Evolutionary conservation across 768 basidiomycete genomes (phyloP), one percentile per base, ranked within the genome.

Genomic region (Tulasnella sp.): DNA sequence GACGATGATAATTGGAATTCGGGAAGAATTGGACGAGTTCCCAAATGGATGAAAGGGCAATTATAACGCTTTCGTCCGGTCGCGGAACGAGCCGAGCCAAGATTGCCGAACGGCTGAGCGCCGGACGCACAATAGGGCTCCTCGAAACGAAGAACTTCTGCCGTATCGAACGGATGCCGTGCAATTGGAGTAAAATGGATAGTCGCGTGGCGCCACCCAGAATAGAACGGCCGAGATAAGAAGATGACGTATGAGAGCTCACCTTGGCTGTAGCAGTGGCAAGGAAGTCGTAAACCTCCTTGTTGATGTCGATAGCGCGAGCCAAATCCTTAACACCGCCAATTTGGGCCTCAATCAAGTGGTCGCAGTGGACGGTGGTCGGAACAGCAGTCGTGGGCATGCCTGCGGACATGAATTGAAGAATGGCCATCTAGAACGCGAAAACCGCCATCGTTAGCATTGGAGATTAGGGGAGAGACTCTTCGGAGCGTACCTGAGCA

Each of bases 341-440:
- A 73, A 96, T 83, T 83, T 98, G 97, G 52, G 97, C 97, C 86
- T 98, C 95, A 81, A 99, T 98, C 82, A 99, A 88, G 85, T 99
- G 97, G 86, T 99, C 97, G 83, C 96, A 98, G 87, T 99, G 97
- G 67, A 99, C 97, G 79, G 97, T 97, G 79, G 97, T 97, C 40
- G 97, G 97, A 79, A 98, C 96, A 67, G 97, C 97, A 52, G 94
- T 94, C 67, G 95, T 97, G 83, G 94, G 94, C 89, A 99, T 96
- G 79, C 97, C 97, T 22, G 97, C 96, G 72, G 97, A 98, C 97
- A 99, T 99, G 89, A 99, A 99, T 88, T 99, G 97, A 79, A 99
- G 88, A 76, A 99, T 89, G 25, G 97, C 97, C 97, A 99, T 99
- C 94, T 99, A 83, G 0, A 76, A 84, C 85, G 74, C 14, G 29